Evolutionary conservation across 2,329 filamentous ascomycete species (phyloP), one percentile per base, ranked within the genome.

Genomic region (Byssochlamys sp.): DNA sequence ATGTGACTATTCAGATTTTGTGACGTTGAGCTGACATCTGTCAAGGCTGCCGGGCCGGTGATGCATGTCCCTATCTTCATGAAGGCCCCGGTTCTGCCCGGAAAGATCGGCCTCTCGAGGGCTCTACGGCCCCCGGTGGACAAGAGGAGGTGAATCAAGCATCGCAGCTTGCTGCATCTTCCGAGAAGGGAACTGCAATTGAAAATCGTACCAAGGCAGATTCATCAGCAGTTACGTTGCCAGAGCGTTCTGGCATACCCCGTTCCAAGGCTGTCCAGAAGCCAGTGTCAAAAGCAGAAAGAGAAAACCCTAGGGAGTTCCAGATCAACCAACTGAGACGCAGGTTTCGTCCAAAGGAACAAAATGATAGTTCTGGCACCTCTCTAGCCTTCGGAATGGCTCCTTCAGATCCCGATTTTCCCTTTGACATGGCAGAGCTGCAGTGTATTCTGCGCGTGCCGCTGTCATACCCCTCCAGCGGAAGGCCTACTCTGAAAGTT

Each of bases 331-430:
- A 94, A 75, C 74, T 92, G 60, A 80, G 83, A 65, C 82, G 83
- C 61, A 82, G 89, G 33, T 92, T 84, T 70, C 73, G 72, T 56
- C 80, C 81, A 11, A 70, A 73, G 53, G 78, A 82, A 61, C 69
- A 68, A 51, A 67, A 72, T 31, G 69, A 73, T 60, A 66, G 80
- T 59, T 79, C 81, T 53, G 78, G 77, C 2, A 83, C 82, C 0
- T 78, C 81, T 14, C 72, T 91, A 45, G 73, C 77, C 9, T 89
- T 92, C 71, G 82, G 78, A 55, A 74, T 94, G 60, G 75, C 74
- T 11, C 89, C 89, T 4, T 90, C 89, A 4, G 89, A 94, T 68
- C 89, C 89, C 0, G 89, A 94, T 67, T 92, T 94, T 65, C 87
- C 89, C 0, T 92, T 89, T 70, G 87, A 91, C 60, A 77, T 92